Evolutionary conservation across 73 alveolate species (phyloP).

Genomic region (Paramecium caudatum): DNA sequence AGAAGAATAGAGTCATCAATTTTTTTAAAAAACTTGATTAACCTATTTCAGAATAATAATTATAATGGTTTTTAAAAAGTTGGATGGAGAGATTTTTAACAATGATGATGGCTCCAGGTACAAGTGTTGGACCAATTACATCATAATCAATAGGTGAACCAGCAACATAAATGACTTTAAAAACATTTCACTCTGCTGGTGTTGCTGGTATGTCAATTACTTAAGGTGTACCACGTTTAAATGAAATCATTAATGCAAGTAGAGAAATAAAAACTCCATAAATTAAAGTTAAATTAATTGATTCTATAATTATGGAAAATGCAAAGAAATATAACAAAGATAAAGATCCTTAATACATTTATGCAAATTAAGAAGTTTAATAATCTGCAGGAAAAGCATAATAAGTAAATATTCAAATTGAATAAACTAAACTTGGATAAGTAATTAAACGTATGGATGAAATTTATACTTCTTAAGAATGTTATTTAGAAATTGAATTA

Average conservation of each 20-base stretch:
- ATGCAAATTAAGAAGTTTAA: background rate
- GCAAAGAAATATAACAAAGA: background rate
- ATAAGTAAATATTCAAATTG: conserved; percentile 27
- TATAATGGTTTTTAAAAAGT: conserved; percentile 60
- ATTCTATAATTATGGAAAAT: background rate
- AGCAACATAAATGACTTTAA: conserved; percentile 99
- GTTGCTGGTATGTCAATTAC: conserved; percentile 99
- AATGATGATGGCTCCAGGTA: conserved; percentile 74
- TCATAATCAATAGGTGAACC: conserved; percentile 99
- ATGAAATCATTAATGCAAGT: conserved; percentile 98
- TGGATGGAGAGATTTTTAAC: conserved; percentile 69
- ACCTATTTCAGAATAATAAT: conserved; percentile 13
- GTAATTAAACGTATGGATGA: conserved; percentile 27
- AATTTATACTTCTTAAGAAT: background rate
- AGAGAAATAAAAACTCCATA: conserved; percentile 98
- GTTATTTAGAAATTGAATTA: conserved; percentile 30
- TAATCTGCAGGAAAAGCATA: background rate
- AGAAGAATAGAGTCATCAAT: background rate
- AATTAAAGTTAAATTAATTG: conserved; percentile 77
- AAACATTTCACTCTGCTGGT: conserved; percentile 99
- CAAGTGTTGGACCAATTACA: conserved; percentile 76
- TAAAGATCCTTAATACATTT: background rate
- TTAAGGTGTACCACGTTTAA: conserved; percentile 99
- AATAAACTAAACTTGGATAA: conserved; percentile 3
- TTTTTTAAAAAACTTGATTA: background rate